These are phyloP conservation scores for Penicillium samsonianum DNA, from an alignment of 495 filamentous ascomycete species.

Conservation along the genomic window DNA sequence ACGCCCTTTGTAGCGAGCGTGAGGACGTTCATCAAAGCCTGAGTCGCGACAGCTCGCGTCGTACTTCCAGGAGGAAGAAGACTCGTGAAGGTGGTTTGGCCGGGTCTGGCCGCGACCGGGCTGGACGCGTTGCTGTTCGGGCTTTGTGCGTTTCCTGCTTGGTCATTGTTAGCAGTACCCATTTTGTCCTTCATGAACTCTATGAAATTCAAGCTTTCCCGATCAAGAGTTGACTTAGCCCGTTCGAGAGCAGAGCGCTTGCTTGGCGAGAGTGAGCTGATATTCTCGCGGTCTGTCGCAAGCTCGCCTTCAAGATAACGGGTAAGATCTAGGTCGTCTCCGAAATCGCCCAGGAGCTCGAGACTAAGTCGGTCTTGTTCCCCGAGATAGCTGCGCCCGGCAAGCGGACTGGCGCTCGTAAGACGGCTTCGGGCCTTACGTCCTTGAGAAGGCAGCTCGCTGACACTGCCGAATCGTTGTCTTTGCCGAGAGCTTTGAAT, in stretches of 20 bases:
- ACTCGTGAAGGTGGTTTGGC: constrained; percentile 55
- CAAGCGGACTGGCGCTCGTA: constrained; percentile 62
- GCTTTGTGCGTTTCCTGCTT: neutral
- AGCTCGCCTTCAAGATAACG: constrained; percentile 40
- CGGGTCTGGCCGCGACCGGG: neutral
- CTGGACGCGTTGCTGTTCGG: neutral
- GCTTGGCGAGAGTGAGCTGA: constrained; percentile 42
- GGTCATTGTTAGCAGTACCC: neutral
- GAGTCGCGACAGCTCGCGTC: constrained; percentile 61
- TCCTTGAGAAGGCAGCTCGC: constrained; percentile 57
- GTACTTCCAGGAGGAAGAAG: constrained; percentile 58
- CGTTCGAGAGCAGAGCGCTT: constrained; percentile 45
- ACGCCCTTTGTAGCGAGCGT: constrained; percentile 66
- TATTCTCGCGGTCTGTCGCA: constrained; percentile 40
- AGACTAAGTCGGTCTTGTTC: constrained; percentile 38
- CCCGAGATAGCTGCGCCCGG: constrained; percentile 51
- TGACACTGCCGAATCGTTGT: constrained; percentile 52
- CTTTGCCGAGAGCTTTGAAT: constrained; percentile 55
- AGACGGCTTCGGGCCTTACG: constrained; percentile 40
- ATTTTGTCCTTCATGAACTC: constrained; percentile 50
- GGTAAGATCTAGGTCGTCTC: constrained; percentile 44
- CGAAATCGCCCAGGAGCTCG: constrained; percentile 32
- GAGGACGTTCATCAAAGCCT: constrained; percentile 73
- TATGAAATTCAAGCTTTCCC: constrained; percentile 61
- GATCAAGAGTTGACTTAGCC: constrained; percentile 52